Base-by-base conservation (phyloP, 106 monocot genomes). In the Ottelia alismoides region DNA sequence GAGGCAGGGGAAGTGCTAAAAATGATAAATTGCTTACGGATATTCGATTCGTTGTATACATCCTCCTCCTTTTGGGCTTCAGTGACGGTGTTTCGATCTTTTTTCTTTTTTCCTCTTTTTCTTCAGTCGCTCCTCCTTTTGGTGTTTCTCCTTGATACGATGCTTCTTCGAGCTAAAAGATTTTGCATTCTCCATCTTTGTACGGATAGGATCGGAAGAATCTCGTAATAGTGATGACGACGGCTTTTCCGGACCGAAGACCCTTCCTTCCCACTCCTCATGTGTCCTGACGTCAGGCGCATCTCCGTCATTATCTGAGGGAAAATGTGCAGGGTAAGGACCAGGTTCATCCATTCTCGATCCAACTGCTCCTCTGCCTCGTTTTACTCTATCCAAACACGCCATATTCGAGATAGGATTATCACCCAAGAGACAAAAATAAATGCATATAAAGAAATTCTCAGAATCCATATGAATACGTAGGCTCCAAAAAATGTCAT, bases 271-370 rank as follows among this genome's bases (percentile, higher is more conserved):
- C 61, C 61, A 53, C 1, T 74, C 70, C 51, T 85, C 76, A 32
- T 64, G 57, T 25, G 48, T 52, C 43, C 78, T 67, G 19, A 62
- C 25, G 18, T 69, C 71, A 47, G 55, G 27, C 45, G 2, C 27
- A 30, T 40, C 29, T 0, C 24, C 72, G 30, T 61, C 59, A 2
- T 52, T 30, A 56, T 55, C 44, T 11, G 40, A 45, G 26, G 64
- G 51, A 21, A 30, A 5, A 21, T 72, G 51, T 2, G 29, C 22
- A 43, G 70, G 65, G 54, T 76, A 96, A 4, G 94, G 94, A 61
- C 94, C 88, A 47, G 94, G 71, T 63, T 96, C 94, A 73, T 96
- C 94, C 88, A 96, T 96, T 49, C 88, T 78, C 23, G 88, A 85
- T 27, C 94, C 94, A 53, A 88, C 49, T 1, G 75, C 73, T 44